phyloP scores from a whole-genome alignment of 345 rosid genomes.

The Passiflora organensis region DNA sequence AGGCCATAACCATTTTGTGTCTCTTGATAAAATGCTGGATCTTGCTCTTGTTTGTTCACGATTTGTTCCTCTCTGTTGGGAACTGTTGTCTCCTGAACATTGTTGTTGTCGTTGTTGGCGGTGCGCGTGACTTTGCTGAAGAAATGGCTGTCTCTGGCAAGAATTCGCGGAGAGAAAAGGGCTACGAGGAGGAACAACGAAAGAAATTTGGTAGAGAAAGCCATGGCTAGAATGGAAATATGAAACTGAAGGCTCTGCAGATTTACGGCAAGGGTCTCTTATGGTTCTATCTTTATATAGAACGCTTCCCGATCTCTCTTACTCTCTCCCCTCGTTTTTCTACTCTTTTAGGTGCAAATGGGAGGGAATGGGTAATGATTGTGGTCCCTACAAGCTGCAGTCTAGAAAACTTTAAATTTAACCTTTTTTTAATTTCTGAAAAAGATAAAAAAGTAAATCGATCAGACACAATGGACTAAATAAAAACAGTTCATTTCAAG shows the following conservation, averaged over 20 bases:
- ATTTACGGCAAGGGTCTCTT: slow-evolving; percentile 8
- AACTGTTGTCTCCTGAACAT: background rate
- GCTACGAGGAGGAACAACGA: slow-evolving; percentile 14
- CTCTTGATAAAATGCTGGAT: slow-evolving; percentile 36
- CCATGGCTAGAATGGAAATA: slow-evolving; percentile 19
- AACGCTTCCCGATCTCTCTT: background rate
- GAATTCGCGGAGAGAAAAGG: slow-evolving; percentile 15
- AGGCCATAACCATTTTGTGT: slow-evolving; percentile 48
- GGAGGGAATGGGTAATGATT: slow-evolving; percentile 19
- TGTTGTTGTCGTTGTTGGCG: slow-evolving; percentile 8
- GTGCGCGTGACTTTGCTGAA: slow-evolving; percentile 21
- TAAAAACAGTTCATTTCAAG: no score
- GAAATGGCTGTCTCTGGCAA: slow-evolving; percentile 19
- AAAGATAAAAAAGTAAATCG: no score
- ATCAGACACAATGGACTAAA: no score
- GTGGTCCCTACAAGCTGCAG: slow-evolving; percentile 18
- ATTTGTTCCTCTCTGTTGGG: slow-evolving; percentile 5
- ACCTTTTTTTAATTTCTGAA: no score
- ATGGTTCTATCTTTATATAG: slow-evolving; percentile 25
- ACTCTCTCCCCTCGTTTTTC: slow-evolving; percentile 1
- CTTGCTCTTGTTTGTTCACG: slow-evolving; percentile 17
- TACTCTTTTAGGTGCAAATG: slow-evolving; percentile 22
- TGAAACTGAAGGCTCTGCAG: no score
- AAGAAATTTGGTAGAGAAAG: slow-evolving; percentile 19
- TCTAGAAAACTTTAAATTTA: no score